A percentile compares a stretch with the other conserved stretches of the same genome.
phyloP scores from a whole-genome alignment of 495 filamentous ascomycete species.

The Penicillium atrosanguineum region DNA sequence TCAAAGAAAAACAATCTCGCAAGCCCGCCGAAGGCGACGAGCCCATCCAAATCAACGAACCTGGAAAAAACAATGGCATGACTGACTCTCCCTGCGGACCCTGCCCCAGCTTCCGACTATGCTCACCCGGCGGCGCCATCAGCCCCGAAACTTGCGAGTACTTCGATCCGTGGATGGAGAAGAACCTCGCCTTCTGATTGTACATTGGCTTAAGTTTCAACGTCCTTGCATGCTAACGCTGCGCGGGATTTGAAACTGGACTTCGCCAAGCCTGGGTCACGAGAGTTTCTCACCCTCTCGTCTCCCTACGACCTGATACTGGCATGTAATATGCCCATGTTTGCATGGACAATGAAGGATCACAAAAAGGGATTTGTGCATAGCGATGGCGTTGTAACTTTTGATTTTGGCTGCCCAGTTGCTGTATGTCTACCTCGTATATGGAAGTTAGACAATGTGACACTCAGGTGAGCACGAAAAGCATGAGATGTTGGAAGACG shows the following conservation, averaged over 20 bases:
- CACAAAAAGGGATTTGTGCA: conserved; percentile 11
- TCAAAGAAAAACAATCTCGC: conserved; percentile 41
- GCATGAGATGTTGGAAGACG: background rate
- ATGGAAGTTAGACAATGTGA: background rate
- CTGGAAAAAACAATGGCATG: conserved; percentile 65
- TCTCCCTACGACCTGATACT: background rate
- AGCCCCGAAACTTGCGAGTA: conserved; percentile 89
- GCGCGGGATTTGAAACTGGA: background rate
- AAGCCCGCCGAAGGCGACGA: conserved; percentile 32
- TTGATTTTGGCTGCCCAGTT: background rate
- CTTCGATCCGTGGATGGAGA: conserved; percentile 74
- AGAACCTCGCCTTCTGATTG: conserved; percentile 36
- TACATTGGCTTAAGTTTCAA: background rate
- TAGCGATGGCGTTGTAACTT: conserved; percentile 12
- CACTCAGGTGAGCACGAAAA: background rate
- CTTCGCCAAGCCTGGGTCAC: background rate
- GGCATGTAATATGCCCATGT: background rate
- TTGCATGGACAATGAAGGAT: conserved; percentile 12
- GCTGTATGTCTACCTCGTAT: background rate
- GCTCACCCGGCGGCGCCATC: conserved; percentile 82
- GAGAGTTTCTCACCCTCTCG: background rate
- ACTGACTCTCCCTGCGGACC: conserved; percentile 86
- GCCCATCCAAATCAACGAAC: conserved; percentile 16
- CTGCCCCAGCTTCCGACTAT: conserved; percentile 93
- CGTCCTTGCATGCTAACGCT: background rate